Evolutionary conservation across 495 filamentous ascomycete species (phyloP).

Genomic region (Rusavskia elegans): DNA sequence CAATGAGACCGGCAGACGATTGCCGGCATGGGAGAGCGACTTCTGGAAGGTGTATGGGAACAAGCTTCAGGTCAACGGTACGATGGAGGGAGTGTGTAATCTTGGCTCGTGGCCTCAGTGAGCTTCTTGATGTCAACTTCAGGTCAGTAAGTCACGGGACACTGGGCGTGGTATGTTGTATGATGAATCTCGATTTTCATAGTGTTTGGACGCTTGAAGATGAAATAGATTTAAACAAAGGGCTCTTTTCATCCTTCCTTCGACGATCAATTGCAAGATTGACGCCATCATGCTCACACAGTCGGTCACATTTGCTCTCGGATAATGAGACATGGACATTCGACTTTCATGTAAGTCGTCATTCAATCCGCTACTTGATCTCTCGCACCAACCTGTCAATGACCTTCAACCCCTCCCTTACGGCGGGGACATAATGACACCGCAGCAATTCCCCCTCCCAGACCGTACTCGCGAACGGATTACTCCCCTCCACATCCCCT

Average conservation of each 20-base stretch:
- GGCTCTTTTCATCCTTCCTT: too few species aligned
- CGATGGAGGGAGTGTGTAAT: constrained; percentile 25
- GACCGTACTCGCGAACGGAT: constrained; percentile 75
- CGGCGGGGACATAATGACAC: constrained; percentile 73
- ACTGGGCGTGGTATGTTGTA: too few species aligned
- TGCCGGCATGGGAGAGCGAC: constrained; percentile 30
- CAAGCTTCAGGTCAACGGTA: constrained; percentile 49
- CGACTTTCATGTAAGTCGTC: too few species aligned
- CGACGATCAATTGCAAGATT: too few species aligned
- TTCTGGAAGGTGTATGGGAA: constrained; percentile 54
- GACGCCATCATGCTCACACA: too few species aligned
- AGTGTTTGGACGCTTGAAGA: too few species aligned
- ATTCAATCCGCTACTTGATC: not conserved
- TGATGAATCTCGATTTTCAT: too few species aligned
- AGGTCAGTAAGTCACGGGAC: too few species aligned
- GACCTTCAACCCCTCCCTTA: constrained; percentile 55
- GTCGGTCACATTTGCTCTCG: too few species aligned
- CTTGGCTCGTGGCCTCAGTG: not conserved
- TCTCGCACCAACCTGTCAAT: constrained; percentile 47
- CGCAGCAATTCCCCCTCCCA: constrained; percentile 88
- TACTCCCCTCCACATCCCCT: constrained; percentile 55
- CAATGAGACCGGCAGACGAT: constrained; percentile 6
- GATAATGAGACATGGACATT: too few species aligned
- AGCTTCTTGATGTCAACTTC: not conserved
- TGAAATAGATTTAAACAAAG: too few species aligned